Conservation (phyloP, 2,329 filamentous ascomycete genomes). For the Fusarium liriodendri region DNA sequence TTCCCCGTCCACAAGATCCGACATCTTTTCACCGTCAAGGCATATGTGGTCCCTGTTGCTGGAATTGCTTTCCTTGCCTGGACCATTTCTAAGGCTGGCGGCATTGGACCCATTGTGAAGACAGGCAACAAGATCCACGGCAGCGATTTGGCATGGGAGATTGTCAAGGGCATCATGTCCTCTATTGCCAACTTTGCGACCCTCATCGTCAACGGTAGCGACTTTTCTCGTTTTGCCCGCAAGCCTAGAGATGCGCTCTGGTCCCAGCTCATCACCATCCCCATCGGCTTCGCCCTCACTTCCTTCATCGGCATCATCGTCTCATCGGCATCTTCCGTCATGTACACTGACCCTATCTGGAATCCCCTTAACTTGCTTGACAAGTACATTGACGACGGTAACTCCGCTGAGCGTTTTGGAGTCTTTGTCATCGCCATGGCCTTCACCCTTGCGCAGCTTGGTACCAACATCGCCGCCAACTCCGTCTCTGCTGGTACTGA, state of each 20-base stretch:
- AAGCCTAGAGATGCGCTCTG: conserved; percentile 82
- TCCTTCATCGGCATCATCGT: conserved; percentile 87
- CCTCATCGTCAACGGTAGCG: conserved; percentile 83
- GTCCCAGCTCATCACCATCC: conserved; percentile 83
- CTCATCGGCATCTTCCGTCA: conserved; percentile 76
- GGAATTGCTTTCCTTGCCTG: conserved; percentile 89
- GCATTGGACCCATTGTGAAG: conserved; percentile 83
- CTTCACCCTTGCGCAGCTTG: conserved; percentile 83
- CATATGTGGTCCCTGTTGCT: conserved; percentile 84
- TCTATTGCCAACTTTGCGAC: conserved; percentile 93
- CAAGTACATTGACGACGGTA: conserved; percentile 75
- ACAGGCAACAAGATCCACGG: conserved; percentile 73
- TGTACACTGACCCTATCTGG: conserved; percentile 77
- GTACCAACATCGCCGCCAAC: conserved; percentile 90
- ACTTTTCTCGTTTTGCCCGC: conserved; percentile 85
- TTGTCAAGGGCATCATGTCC: conserved; percentile 88
- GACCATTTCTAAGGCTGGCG: conserved; percentile 84
- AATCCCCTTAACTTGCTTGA: conserved; percentile 76
- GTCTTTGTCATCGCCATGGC: conserved; percentile 79
- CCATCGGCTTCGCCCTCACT: conserved; percentile 78
- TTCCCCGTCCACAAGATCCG: conserved; percentile 90
- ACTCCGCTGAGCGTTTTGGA: conserved; percentile 76
- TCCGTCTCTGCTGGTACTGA: conserved; percentile 86
- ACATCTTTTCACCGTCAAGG: conserved; percentile 91
- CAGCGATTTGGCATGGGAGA: conserved; percentile 79